Conservation (phyloP, 129 eudicot species). For the Helichrysum umbraculigerum region DNA sequence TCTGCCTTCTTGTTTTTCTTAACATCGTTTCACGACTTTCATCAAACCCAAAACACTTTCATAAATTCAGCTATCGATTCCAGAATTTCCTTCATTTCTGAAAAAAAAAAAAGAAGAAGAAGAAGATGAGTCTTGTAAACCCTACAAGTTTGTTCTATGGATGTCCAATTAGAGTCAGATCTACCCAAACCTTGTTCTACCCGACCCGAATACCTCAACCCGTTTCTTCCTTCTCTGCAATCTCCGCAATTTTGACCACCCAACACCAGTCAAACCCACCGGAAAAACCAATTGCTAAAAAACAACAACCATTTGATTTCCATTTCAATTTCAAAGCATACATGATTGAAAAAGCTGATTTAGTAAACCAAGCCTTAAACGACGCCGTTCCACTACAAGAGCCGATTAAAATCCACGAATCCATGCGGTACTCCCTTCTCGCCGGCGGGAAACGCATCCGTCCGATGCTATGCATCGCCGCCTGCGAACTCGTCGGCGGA, state of each 20-base stretch:
- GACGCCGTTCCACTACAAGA: conserved; percentile 36
- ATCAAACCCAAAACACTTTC: not conserved
- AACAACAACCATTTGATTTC: conserved; percentile 33
- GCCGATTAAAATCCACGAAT: conserved; percentile 51
- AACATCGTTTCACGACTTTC: not conserved
- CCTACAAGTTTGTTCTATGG: conserved; percentile 35
- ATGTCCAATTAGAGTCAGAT: conserved; percentile 25
- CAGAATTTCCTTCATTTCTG: not conserved
- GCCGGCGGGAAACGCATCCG: conserved; percentile 73
- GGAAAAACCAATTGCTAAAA: not conserved
- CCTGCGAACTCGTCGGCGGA: conserved; percentile 66
- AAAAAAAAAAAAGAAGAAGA: not conserved
- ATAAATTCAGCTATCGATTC: not conserved
- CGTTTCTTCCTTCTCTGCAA: conserved; percentile 14
- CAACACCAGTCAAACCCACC: conserved; percentile 26
- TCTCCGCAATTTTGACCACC: conserved; percentile 45
- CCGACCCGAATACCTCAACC: conserved; percentile 20
- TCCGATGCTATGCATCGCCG: conserved; percentile 61
- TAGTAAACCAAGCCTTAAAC: conserved; percentile 51
- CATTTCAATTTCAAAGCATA: conserved; percentile 50
- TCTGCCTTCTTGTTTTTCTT: not conserved
- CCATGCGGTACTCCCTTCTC: conserved; percentile 68
- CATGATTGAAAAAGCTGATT: conserved; percentile 45
- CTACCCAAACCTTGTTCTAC: not conserved
- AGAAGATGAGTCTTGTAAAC: conserved; percentile 19